Conservation (phyloP, 345 rosid species). For the Brassica nigra region DNA sequence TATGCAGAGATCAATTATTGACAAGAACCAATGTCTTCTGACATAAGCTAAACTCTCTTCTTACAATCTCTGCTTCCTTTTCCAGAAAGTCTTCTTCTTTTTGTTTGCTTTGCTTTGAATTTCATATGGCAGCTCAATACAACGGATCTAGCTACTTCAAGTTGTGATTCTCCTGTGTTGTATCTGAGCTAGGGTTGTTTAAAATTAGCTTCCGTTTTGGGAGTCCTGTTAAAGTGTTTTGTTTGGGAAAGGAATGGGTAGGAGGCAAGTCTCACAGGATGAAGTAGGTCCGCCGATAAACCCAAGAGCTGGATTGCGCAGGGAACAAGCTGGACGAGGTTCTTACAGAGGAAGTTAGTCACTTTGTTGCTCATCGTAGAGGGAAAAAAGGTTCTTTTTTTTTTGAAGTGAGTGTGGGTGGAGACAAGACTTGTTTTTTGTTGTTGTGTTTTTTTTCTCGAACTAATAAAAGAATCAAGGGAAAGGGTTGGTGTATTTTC, state of each 20-base stretch:
- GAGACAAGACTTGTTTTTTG: neutral
- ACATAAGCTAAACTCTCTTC: slow-evolving; percentile 61
- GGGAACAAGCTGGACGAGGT: slow-evolving; percentile 96
- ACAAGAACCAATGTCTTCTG: slow-evolving; percentile 75
- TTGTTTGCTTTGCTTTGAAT: neutral
- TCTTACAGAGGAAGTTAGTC: slow-evolving; percentile 92
- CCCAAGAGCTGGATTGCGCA: slow-evolving; percentile 80
- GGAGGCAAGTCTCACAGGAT: slow-evolving; percentile 67
- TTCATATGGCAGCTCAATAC: slow-evolving; percentile 24
- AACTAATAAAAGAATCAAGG: slow-evolving; percentile 24
- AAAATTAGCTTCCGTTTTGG: slow-evolving; percentile 13
- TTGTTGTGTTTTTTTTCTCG: slow-evolving; percentile 2
- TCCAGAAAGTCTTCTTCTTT: neutral
- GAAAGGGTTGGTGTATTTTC: neutral
- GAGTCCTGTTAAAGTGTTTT: neutral
- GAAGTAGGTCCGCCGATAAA: slow-evolving; percentile 88
- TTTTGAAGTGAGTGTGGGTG: slow-evolving; percentile 7
- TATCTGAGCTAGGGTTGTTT: slow-evolving; percentile 21
- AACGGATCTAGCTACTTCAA: slow-evolving; percentile 29
- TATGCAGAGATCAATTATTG: slow-evolving; percentile 25
- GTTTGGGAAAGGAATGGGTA: slow-evolving; percentile 69
- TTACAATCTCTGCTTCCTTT: slow-evolving; percentile 1
- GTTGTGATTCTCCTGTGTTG: slow-evolving; percentile 6
- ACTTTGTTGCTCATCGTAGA: slow-evolving; percentile 18
- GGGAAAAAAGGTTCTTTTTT: neutral